Evolutionary conservation across 768 basidiomycete species (phyloP), one percentile per base, ranked within the genome.

Genomic region (Collybia sordida): DNA sequence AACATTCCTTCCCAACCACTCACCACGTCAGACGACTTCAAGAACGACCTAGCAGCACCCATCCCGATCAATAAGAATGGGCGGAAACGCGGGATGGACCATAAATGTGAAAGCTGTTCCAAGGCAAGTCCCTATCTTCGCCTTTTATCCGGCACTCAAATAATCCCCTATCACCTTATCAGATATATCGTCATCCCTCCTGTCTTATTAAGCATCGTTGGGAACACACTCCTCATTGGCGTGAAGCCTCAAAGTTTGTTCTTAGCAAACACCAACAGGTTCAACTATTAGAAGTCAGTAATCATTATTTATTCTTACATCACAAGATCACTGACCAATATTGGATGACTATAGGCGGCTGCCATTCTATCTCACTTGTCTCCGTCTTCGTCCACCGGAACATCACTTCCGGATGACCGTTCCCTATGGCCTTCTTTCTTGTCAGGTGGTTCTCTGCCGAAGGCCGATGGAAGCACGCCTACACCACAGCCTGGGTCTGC

Each of bases 171-270:
- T 48, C 37, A 27, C 42, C 43, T 47, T 38, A 24, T 35, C 62
- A 90, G 88, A 83, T 90, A 34, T 93, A 91, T 66, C 84, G 88
- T 45, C 95, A 98, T 68, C 93, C 93, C 2, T 92, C 90, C 11
- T 98, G 95, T 68, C 75, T 98, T 42, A 90, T 95, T 68, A 98
- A 98, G 68, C 96, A 98, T 63, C 88, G 96, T 27, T 98, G 96
- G 96, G 95, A 98, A 62, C 93, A 96, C 63, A 92, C 90, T 27
- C 90, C 91, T 17, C 93, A 97, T 61, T 98, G 96, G 96, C 86
- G 89, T 38, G 91, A 94, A 64, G 89, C 94, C 15, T 75, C 88
- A 56, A 92, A 94, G 65, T 85, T 94, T 59, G 82, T 93, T 25
- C 75, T 98, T 50, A 91, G 87, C 69, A 98, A 98, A 70, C 95